These are phyloP conservation scores for Willaertia magna DNA, from an alignment of 208 protist genomes.

Conservation along the genomic window DNA sequence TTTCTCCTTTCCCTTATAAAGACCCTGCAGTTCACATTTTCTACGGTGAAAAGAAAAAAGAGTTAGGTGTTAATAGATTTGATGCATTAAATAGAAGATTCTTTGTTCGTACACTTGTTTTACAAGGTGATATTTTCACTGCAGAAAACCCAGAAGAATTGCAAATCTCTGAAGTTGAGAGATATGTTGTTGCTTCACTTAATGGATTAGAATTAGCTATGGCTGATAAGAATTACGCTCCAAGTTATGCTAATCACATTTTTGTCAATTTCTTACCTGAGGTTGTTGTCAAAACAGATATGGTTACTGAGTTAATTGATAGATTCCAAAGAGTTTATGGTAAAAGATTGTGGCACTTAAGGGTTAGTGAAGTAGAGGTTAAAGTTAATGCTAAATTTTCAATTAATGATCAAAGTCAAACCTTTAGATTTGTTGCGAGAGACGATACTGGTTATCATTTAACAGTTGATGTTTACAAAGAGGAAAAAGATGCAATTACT, in stretches of 20 bases:
- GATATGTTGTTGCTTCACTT: slow-evolving; percentile 33
- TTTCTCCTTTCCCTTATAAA: slow-evolving; percentile 56
- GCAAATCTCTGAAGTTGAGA: slow-evolving; percentile 30
- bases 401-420: background rate
- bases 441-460: slow-evolving; percentile 6
- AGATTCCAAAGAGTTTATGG: slow-evolving; percentile 35
- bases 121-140: slow-evolving; percentile 58
- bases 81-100: slow-evolving; percentile 59
- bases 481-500: background rate
- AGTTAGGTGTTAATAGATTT: slow-evolving; percentile 19
- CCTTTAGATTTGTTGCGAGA: background rate
- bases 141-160: slow-evolving; percentile 9
- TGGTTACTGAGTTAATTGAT: slow-evolving; percentile 29
- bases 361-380: slow-evolving; percentile 39
- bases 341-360: slow-evolving; percentile 35
- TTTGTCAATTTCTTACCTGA: slow-evolving; percentile 51
- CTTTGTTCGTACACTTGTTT: slow-evolving; percentile 77
- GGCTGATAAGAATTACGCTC: background rate
- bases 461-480: background rate
- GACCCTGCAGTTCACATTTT: slow-evolving; percentile 78
- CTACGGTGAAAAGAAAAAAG: slow-evolving; percentile 54
- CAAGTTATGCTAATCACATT: slow-evolving; percentile 32
- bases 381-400: slow-evolving; percentile 17
- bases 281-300: slow-evolving; percentile 32
- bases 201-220: slow-evolving; percentile 35